Conservation (phyloP, 148 eudicot genomes). For the Rheum nobile region DNA sequence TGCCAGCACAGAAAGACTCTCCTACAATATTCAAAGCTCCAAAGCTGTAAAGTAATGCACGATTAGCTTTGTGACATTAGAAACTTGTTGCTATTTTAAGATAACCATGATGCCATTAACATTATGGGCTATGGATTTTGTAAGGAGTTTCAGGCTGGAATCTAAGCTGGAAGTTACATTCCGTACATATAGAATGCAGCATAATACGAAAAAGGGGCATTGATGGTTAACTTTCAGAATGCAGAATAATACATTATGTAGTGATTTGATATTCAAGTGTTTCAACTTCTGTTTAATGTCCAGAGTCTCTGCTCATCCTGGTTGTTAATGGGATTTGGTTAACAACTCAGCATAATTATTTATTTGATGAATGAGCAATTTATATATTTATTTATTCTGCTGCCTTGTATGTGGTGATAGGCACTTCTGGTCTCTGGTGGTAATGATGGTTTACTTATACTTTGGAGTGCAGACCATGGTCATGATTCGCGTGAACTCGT, state of each 20-base stretch:
- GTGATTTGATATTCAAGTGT: background rate
- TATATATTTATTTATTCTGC: background rate
- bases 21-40: background rate
- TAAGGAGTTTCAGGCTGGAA: background rate
- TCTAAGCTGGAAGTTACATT: background rate
- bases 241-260: background rate
- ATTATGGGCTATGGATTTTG: background rate
- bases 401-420: slow-evolving; percentile 22
- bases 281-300: background rate
- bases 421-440: slow-evolving; percentile 97
- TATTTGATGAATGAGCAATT: background rate
- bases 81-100: background rate
- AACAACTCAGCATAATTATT: background rate
- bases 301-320: background rate
- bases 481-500: slow-evolving; percentile 92
- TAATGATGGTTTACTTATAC: slow-evolving; percentile 83
- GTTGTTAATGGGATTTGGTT: background rate
- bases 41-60: background rate
- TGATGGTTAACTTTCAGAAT: background rate
- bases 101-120: background rate
- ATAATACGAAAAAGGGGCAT: background rate
- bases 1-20: background rate
- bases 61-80: background rate
- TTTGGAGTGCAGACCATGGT: slow-evolving; percentile 88
- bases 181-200: background rate